Evolutionary conservation across 371 early-diverging fungal species (phyloP).

Genomic region (Syncephalastrum racemosum): DNA sequence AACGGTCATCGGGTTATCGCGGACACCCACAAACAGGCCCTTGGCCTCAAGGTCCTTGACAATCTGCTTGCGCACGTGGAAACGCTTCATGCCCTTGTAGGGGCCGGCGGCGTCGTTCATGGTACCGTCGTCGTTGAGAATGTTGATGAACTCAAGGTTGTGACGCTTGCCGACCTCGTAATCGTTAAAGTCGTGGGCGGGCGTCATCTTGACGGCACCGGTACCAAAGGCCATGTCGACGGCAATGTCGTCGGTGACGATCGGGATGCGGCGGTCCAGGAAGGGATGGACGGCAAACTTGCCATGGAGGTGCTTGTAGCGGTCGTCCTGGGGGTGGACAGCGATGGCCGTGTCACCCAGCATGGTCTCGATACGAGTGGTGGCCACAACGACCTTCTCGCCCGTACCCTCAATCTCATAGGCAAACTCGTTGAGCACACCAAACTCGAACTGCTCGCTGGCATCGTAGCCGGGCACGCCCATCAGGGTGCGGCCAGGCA

Average conservation of each 20-base stretch:
- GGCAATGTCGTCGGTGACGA: constrained; percentile 89
- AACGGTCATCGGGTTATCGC: constrained; percentile 91
- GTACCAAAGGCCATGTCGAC: constrained; percentile 98
- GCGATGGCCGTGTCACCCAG: constrained; percentile 98
- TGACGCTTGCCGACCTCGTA: constrained; percentile 97
- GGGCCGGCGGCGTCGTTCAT: constrained; percentile 89
- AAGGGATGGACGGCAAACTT: constrained; percentile 97
- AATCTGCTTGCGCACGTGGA: constrained; percentile 94
- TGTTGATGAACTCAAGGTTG: constrained; percentile 89
- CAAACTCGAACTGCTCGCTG: constrained; percentile 96
- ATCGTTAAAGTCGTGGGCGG: constrained; percentile 99
- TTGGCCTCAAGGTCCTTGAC: constrained; percentile 85
- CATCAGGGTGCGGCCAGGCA: constrained; percentile 85
- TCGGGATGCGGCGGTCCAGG: constrained; percentile 86
- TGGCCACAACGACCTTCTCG: constrained; percentile 94
- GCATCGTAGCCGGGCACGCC: constrained; percentile 89
- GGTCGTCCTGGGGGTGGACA: constrained; percentile 84
- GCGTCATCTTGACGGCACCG: constrained; percentile 99
- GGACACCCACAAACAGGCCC: constrained; percentile 87
- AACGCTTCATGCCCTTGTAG: constrained; percentile 91
- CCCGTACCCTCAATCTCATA: constrained; percentile 81
- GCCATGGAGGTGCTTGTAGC: constrained; percentile 89
- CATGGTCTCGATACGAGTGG: constrained; percentile 99
- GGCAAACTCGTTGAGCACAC: constrained; percentile 93
- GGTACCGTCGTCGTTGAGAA: constrained; percentile 96